These are phyloP conservation scores for Colletotrichum somersetense DNA, from an alignment of 2,329 filamentous ascomycete species.

Conservation along the genomic window DNA sequence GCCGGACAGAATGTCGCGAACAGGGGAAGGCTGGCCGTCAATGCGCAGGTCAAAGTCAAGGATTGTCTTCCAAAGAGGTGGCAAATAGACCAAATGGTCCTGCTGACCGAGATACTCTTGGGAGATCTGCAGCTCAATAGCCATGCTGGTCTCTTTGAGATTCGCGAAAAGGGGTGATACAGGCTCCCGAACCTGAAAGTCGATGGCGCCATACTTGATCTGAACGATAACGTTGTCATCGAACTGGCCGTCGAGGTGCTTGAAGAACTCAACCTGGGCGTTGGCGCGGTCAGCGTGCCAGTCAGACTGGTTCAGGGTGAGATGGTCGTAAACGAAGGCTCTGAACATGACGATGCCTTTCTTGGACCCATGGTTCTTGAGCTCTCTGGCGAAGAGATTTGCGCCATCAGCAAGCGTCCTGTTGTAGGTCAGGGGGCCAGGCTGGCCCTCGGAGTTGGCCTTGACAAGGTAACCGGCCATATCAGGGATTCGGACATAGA, in stretches of 20 bases:
- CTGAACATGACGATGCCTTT: slow-evolving; percentile 75
- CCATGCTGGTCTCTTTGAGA: slow-evolving; percentile 58
- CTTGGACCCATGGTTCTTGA: slow-evolving; percentile 63
- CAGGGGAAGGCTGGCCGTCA: slow-evolving; percentile 65
- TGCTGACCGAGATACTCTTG: slow-evolving; percentile 82
- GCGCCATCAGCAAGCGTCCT: slow-evolving; percentile 76
- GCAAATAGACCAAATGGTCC: slow-evolving; percentile 75
- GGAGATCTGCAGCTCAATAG: slow-evolving; percentile 75
- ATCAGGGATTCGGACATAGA: slow-evolving; percentile 74
- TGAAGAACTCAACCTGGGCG: slow-evolving; percentile 76
- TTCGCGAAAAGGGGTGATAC: slow-evolving; percentile 73
- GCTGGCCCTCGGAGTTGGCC: slow-evolving; percentile 79
- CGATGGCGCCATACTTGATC: slow-evolving; percentile 81
- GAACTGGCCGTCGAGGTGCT: slow-evolving; percentile 73
- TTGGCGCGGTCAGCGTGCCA: slow-evolving; percentile 79
- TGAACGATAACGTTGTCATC: slow-evolving; percentile 79
- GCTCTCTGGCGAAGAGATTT: slow-evolving; percentile 73
- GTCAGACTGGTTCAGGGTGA: slow-evolving; percentile 62
- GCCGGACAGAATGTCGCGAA: slow-evolving; percentile 72
- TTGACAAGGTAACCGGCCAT: slow-evolving; percentile 78
- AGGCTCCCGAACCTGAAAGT: slow-evolving; percentile 79
- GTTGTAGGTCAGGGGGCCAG: slow-evolving; percentile 77
- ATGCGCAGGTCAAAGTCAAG: slow-evolving; percentile 76
- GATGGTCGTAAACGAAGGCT: slow-evolving; percentile 75
- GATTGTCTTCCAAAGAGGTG: slow-evolving; percentile 76